Conservation (phyloP, 441 rosid genomes). For the Euphorbia schlechtendalii region DNA sequence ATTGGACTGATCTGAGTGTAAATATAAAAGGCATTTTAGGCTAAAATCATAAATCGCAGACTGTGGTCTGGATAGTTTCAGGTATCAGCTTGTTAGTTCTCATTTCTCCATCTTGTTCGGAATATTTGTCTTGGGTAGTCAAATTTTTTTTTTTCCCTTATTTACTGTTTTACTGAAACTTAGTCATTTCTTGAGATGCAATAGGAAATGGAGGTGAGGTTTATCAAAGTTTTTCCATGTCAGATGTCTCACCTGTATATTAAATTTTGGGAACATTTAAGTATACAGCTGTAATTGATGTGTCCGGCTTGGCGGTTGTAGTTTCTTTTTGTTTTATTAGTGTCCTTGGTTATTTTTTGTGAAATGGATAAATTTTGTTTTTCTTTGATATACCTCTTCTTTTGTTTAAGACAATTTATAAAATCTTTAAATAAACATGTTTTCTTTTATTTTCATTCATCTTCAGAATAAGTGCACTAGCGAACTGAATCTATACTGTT, state of each 20-base stretch:
- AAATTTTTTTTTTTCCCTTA: background rate
- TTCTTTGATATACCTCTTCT: background rate
- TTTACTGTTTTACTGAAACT: conserved; percentile 13
- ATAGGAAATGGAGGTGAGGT: conserved; percentile 35
- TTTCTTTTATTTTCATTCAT: too few relatives aligned
- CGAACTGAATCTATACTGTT: too few relatives aligned
- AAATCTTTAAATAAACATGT: too few relatives aligned
- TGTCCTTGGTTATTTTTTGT: background rate
- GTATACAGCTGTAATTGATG: conserved; percentile 27
- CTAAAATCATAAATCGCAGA: conserved; percentile 23
- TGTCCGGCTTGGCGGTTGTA: conserved; percentile 8
- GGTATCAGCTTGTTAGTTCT: conserved; percentile 12
- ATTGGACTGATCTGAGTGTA: conserved; percentile 57
- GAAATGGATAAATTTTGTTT: background rate
- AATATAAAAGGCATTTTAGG: conserved; percentile 41
- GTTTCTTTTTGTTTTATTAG: background rate
- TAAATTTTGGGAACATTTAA: conserved; percentile 30
- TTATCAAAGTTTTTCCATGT: conserved; percentile 23
- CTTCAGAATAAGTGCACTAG: too few relatives aligned
- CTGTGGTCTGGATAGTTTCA: conserved; percentile 23
- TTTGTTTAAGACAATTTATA: background rate
- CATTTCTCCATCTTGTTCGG: background rate
- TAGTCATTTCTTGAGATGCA: conserved; percentile 17
- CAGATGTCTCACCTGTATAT: conserved; percentile 40
- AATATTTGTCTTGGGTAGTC: conserved; percentile 16